phyloP scores from a whole-genome alignment of 2,329 filamentous ascomycete genomes.

The Aspergillus oerlinghausenensis region DNA sequence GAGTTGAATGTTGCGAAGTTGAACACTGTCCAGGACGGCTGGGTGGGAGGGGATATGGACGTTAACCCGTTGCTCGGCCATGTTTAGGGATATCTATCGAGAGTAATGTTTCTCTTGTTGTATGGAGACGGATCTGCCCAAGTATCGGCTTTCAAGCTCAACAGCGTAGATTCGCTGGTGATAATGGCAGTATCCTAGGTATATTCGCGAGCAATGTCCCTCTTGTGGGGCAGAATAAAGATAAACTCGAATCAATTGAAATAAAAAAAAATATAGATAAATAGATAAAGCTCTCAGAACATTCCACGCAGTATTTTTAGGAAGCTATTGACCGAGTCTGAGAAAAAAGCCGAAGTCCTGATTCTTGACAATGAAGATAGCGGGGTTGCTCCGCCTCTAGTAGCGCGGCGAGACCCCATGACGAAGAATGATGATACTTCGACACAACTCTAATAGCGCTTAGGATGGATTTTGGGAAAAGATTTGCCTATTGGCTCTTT shows the following conservation, averaged over 20 bases:
- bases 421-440: not conserved
- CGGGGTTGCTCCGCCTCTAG: not conserved
- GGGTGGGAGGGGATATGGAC: conserved; percentile 30
- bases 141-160: not conserved
- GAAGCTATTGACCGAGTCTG: not conserved
- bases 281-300: not conserved
- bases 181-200: not conserved
- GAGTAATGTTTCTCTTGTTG: not conserved
- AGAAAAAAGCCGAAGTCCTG: not conserved
- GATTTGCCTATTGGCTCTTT: not conserved
- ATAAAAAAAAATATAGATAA: not conserved
- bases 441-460: not conserved
- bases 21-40: conserved; percentile 34
- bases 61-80: conserved; percentile 22
- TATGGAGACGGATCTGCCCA: conserved; percentile 1
- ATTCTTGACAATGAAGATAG: not conserved
- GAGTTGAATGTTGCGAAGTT: conserved; percentile 41
- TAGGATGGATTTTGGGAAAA: not conserved
- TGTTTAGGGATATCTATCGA: conserved; percentile 5
- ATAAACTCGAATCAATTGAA: not conserved
- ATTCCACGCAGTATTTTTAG: not conserved
- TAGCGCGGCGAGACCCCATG: not conserved
- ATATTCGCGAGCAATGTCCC: not conserved
- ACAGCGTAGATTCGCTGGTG: not conserved
- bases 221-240: not conserved